These are phyloP conservation scores for Citeromyces matritensis DNA, from an alignment of 805 yeast genomes.

Conservation along the genomic window DNA sequence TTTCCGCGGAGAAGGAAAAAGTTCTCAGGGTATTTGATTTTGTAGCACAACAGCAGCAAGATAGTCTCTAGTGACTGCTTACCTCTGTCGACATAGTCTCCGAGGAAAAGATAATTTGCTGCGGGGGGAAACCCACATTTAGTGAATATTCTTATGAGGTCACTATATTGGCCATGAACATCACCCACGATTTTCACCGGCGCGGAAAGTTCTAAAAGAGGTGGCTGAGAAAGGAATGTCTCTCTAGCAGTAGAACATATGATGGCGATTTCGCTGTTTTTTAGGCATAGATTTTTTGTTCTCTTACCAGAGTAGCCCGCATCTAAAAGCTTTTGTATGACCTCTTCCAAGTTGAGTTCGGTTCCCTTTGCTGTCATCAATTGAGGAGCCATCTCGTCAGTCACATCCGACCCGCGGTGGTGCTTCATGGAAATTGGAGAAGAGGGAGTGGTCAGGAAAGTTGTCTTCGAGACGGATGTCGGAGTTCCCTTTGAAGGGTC, in stretches of 20 bases:
- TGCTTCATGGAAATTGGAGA: background rate
- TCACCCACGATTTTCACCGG: conserved; percentile 87
- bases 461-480: background rate
- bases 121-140: conserved; percentile 96
- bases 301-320: conserved; percentile 95
- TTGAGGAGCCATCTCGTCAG: too few relatives aligned
- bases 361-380: conserved; percentile 1
- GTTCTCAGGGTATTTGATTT: conserved; percentile 93
- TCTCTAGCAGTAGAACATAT: conserved; percentile 84
- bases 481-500: background rate
- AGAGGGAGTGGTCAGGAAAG: background rate
- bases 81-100: conserved; percentile 97
- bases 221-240: conserved; percentile 79
- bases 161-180: conserved; percentile 94
- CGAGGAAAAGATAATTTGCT: conserved; percentile 81
- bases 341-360: conserved; percentile 53
- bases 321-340: conserved; percentile 81
- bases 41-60: conserved; percentile 73
- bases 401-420: too few relatives aligned
- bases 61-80: conserved; percentile 93
- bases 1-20: conserved; percentile 88
- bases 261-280: conserved; percentile 76
- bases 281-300: conserved; percentile 78
- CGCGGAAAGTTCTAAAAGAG: conserved; percentile 72
- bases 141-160: conserved; percentile 78